Evolutionary conservation across 2,329 filamentous ascomycete species (phyloP), one percentile per base, ranked within the genome.

Genomic region (Colletotrichum tropicicola): DNA sequence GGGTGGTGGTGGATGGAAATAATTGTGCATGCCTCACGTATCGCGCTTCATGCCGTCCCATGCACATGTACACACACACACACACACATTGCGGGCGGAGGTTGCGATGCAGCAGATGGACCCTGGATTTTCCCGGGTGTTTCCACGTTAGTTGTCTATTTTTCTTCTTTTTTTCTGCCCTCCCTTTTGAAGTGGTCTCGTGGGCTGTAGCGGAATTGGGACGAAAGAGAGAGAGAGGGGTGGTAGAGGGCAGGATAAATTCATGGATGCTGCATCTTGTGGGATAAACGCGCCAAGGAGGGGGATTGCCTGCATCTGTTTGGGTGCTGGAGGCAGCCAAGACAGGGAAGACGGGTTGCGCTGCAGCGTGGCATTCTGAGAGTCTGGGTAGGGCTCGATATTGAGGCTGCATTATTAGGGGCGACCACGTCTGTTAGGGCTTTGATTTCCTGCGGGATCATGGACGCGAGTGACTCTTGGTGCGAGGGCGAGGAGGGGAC

Each of bases 331-430:
- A 55, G 41, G 30, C 28, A 45, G 39, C 39, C 48, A n/a, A 54
- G 37, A 39, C 28, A 39, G 28, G 48, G 48, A 44, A 47, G 23
- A 7, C 17, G 19, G 48, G 25, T 25, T 25, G 25, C 28, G 30
- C 23, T 13, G 37, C 19, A 41, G n/a, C 44, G 8, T 56, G 21
- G n/a, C n/a, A n/a, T n/a, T n/a, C n/a, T n/a, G n/a, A n/a, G n/a
- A n/a, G n/a, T n/a, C n/a, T n/a, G n/a, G n/a, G 55, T 59, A 52
- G 55, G 35, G 55, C 45, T 25, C 19, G 15, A 45, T 47, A 45
- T 17, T 21, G 48, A 37, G 47, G 57, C 23, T 53, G 28, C 30
- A 59, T 47, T 59, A 59, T 59, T 59, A 54, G 48, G 28, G 4
- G 39, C 21, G 49, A 37, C 19, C 10, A 19, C 6, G 39, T 25